These are phyloP conservation scores for Oryza meridionalis DNA, from an alignment of 176 grass and related monocot genomes.

Conservation along the genomic window DNA sequence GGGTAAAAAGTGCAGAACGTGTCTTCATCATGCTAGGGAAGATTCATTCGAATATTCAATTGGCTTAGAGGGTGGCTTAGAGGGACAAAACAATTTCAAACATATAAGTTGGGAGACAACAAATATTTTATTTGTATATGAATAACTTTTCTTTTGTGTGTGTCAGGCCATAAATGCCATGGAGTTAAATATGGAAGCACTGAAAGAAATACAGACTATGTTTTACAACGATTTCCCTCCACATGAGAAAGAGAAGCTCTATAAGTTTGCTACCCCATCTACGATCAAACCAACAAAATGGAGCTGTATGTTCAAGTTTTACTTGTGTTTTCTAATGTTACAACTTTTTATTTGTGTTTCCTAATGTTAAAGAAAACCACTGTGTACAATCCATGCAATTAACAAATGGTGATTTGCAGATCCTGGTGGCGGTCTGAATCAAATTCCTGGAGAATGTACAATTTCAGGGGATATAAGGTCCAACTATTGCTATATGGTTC, in stretches of 20 bases:
- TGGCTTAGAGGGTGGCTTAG: conserved; percentile 11
- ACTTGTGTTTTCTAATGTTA: conserved; percentile 6
- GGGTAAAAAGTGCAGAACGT: not conserved
- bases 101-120: not conserved
- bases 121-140: conserved; percentile 18
- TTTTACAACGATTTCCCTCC: conserved; percentile 84
- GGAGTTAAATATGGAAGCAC: conserved; percentile 90
- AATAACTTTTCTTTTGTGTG: conserved; percentile 9
- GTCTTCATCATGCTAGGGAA: not conserved
- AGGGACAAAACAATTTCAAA: not conserved
- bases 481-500: not conserved
- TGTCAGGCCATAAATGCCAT: conserved; percentile 85
- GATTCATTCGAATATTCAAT: conserved; percentile 8
- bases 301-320: conserved; percentile 66
- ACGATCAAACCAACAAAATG: conserved; percentile 99
- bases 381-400: conserved; percentile 3
- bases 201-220: conserved; percentile 82
- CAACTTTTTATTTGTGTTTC: conserved; percentile 8
- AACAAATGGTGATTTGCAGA: conserved; percentile 55
- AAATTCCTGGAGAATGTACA: conserved; percentile 97
- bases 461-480: conserved; percentile 97
- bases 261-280: conserved; percentile 95
- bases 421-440: conserved; percentile 89
- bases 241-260: conserved; percentile 72
- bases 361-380: not conserved